Evolutionary conservation across 225 moss, liverwort and hornwort genomes (phyloP).

Genomic region (Thuidium tamariscinum): DNA sequence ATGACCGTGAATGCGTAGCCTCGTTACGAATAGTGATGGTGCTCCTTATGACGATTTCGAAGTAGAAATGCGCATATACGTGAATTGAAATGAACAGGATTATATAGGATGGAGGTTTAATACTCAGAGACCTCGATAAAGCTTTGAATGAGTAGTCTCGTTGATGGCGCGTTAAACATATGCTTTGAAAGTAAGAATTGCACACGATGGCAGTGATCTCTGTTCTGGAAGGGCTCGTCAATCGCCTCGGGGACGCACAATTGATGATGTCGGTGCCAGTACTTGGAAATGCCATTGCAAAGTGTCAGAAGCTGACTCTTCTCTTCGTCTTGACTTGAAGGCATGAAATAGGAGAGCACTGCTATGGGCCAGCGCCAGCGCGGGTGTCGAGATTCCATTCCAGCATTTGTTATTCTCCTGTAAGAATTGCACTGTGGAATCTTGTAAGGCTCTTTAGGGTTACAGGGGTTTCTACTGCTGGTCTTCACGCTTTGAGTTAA

Average conservation of each 20-base stretch:
- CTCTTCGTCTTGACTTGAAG: slow-evolving; percentile 1
- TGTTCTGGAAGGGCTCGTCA: background rate
- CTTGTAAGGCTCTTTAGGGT: background rate
- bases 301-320: background rate
- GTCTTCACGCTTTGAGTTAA: background rate
- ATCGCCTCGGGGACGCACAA: background rate
- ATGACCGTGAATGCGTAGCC: background rate
- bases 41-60: background rate
- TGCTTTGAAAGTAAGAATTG: background rate
- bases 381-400: background rate
- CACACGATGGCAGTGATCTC: background rate
- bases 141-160: background rate
- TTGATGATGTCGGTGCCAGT: background rate
- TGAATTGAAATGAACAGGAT: background rate
- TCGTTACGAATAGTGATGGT: background rate
- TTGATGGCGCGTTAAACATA: background rate
- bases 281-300: background rate
- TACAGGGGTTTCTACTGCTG: background rate
- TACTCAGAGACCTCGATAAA: background rate
- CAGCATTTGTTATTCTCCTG: background rate
- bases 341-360: slow-evolving; percentile 6
- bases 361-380: background rate
- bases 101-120: background rate
- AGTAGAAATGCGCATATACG: background rate
- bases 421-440: background rate